phyloP scores from a whole-genome alignment of 2,329 filamentous ascomycete species.

The Chrysoporthe cubensis region DNA sequence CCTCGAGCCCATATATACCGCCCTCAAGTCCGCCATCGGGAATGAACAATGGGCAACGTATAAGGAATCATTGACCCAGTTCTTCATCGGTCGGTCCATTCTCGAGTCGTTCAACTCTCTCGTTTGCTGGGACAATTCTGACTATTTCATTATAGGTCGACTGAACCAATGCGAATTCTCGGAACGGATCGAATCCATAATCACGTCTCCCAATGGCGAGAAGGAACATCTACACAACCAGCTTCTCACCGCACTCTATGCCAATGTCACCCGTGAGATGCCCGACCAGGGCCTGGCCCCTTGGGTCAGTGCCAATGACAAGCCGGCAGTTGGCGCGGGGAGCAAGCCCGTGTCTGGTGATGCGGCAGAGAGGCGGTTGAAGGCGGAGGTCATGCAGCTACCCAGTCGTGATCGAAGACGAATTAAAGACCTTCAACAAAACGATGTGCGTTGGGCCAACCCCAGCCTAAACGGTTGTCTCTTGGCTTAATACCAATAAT shows the following conservation, averaged over 20 bases:
- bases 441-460: constrained; percentile 55
- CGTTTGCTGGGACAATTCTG: constrained; percentile 29
- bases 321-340: constrained; percentile 59
- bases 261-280: constrained; percentile 71
- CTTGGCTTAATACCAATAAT: neutral
- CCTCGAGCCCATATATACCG: constrained; percentile 66
- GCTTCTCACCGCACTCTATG: constrained; percentile 68
- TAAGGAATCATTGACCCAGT: constrained; percentile 66
- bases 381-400: constrained; percentile 72
- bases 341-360: constrained; percentile 68
- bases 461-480: neutral
- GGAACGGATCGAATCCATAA: constrained; percentile 62
- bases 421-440: constrained; percentile 66
- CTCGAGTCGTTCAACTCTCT: constrained; percentile 12
- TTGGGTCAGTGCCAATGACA: constrained; percentile 75
- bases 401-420: constrained; percentile 68
- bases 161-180: constrained; percentile 66
- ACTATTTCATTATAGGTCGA: constrained; percentile 50
- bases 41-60: constrained; percentile 66
- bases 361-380: constrained; percentile 66
- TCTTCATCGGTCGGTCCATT: constrained; percentile 59
- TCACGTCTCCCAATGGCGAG: constrained; percentile 60
- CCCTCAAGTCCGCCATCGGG: constrained; percentile 62
- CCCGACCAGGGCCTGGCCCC: constrained; percentile 69
- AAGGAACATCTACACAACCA: constrained; percentile 70